Percentiles rank a stretch among this genome's conserved stretches.
Conservation (phyloP, 2,329 filamentous ascomycete genomes). For the Botrytis galanthina region DNA sequence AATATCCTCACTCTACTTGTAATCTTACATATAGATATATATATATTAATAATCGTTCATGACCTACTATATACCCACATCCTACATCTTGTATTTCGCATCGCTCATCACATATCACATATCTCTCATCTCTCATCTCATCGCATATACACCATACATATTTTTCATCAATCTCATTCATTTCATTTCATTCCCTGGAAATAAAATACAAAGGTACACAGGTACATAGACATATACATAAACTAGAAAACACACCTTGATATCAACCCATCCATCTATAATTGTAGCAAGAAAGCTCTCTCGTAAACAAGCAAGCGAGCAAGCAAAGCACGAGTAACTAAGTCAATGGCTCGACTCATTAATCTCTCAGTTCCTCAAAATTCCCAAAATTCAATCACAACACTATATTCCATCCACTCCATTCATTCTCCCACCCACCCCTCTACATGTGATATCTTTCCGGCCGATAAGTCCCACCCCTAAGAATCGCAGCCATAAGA, state of each 20-base stretch:
- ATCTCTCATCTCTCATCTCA: no score
- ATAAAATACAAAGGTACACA: background rate
- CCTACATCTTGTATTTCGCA: no score
- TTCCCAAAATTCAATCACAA: background rate
- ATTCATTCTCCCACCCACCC: background rate
- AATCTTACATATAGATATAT: no score
- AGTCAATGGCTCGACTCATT: background rate
- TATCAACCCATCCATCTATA: background rate
- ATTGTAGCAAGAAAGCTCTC: background rate
- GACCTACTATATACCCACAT: no score
- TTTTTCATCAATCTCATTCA: no score
- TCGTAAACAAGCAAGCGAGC: background rate
- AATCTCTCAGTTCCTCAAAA: no score
- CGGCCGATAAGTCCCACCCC: background rate
- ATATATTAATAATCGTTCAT: no score
- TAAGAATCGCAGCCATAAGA: background rate
- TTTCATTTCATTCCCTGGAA: background rate
- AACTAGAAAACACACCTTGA: background rate
- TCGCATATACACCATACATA: no score
- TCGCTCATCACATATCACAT: no score
- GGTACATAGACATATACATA: background rate
- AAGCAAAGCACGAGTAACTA: background rate
- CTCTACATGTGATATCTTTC: background rate
- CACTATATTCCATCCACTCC: background rate
- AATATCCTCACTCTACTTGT: no score